A percentile compares a stretch with the other conserved stretches of the same genome.
phyloP scores from a whole-genome alignment of 1,284 basidiomycete species.

The Apiotrichum laibachii region DNA sequence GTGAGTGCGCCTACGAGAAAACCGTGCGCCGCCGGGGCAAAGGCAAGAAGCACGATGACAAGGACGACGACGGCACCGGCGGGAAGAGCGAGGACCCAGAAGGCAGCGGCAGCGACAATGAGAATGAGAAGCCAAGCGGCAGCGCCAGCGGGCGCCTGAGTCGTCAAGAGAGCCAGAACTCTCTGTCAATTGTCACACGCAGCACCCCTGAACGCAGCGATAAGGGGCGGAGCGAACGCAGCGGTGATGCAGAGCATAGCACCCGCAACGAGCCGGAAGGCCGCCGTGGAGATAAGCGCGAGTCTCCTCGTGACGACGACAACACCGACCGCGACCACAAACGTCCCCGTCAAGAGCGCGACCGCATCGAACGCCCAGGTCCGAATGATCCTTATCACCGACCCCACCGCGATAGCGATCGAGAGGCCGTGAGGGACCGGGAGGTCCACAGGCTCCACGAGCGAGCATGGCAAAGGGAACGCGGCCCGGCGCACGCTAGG shows the following conservation, averaged over 20 bases:
- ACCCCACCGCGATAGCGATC: too few species aligned
- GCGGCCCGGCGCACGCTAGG: too few species aligned
- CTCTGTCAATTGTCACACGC: neutral
- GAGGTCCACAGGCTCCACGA: neutral
- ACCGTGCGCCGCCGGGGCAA: conserved; percentile 39
- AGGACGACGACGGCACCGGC: neutral
- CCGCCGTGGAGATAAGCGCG: neutral
- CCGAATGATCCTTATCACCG: too few species aligned
- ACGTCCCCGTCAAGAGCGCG: neutral
- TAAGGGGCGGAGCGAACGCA: too few species aligned
- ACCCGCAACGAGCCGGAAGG: neutral
- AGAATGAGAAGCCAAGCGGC: conserved; percentile 1
- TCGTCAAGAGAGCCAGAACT: neutral
- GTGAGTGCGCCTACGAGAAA: conserved; percentile 37
- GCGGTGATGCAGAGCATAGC: too few species aligned
- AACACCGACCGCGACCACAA: neutral
- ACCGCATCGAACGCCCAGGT: too few species aligned
- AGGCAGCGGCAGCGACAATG: conserved; percentile 1
- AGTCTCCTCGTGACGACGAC: too few species aligned
- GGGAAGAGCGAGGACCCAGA: neutral
- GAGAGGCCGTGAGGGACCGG: too few species aligned
- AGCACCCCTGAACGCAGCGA: too few species aligned
- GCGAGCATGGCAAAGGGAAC: neutral
- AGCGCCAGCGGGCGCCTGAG: neutral
- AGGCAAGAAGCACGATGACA: conserved; percentile 21